Percentiles rank a stretch among this genome's conserved stretches.
Conservation (phyloP, 306 rosid species). For the Arachis hypogaea region DNA sequence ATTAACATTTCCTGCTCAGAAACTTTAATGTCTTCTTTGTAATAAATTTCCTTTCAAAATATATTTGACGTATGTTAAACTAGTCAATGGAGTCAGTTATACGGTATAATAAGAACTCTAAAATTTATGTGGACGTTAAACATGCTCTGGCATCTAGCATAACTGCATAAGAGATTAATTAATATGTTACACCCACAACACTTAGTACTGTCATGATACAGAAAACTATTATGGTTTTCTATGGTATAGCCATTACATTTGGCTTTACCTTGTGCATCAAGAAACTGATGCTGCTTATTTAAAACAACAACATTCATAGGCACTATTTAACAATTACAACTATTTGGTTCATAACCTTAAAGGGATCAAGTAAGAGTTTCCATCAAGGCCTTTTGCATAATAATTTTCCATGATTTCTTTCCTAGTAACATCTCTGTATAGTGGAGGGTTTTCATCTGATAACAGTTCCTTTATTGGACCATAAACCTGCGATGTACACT, state of each 20-base stretch:
- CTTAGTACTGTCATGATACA: neutral
- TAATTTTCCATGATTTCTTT: conserved; percentile 21
- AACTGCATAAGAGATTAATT: too few species aligned
- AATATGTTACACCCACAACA: neutral
- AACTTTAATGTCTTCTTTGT: neutral
- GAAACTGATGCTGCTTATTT: conserved; percentile 21
- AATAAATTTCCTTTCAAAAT: neutral
- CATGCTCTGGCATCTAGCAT: too few species aligned
- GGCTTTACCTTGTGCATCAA: neutral
- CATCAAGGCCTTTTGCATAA: conserved; percentile 37
- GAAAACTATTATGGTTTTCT: neutral
- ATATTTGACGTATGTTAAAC: neutral
- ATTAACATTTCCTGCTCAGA: neutral
- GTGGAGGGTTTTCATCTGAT: conserved; percentile 50
- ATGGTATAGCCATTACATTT: neutral
- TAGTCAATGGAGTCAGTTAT: neutral
- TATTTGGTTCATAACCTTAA: conserved; percentile 12
- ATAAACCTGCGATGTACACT: conserved; percentile 5
- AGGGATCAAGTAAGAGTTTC: conserved; percentile 34
- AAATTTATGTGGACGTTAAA: neutral
- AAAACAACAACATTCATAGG: neutral
- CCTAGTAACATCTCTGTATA: conserved; percentile 37
- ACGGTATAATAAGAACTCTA: neutral
- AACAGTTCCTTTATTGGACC: conserved; percentile 58
- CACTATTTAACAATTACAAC: conserved; percentile 1